Evolutionary conservation across 1,139 yeast genomes (phyloP).

Genomic region (Cylindricascospora bacillispora): DNA sequence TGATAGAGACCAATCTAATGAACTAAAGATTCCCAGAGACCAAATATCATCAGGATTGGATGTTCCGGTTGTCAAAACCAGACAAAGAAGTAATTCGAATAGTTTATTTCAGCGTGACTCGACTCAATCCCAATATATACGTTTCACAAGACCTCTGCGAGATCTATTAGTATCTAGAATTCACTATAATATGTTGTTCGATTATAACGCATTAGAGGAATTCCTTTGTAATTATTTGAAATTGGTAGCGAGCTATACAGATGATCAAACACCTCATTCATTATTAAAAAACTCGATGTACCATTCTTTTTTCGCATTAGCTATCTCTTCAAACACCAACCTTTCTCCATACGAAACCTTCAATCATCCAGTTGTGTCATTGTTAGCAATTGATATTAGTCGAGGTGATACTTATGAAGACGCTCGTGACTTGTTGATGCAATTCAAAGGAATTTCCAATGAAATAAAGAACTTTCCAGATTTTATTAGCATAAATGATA

Average conservation of each 20-base stretch:
- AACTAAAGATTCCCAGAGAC: slow-evolving; percentile 3
- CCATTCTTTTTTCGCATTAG: slow-evolving; percentile 43
- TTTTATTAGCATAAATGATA: slow-evolving; percentile 46
- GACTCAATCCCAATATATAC: slow-evolving; percentile 29
- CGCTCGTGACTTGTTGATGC: slow-evolving; percentile 41
- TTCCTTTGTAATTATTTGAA: slow-evolving; percentile 25
- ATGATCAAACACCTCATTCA: slow-evolving; percentile 12
- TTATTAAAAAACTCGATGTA: slow-evolving; percentile 38
- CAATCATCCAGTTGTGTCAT: slow-evolving; percentile 76
- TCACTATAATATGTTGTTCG: slow-evolving; percentile 20
- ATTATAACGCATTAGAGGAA: slow-evolving; percentile 26
- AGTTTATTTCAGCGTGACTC: slow-evolving; percentile 23
- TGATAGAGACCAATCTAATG: slow-evolving; percentile 25
- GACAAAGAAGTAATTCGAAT: slow-evolving; percentile 18
- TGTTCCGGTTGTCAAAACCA: slow-evolving; percentile 1
- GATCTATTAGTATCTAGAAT: slow-evolving; percentile 23
- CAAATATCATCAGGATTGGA: slow-evolving; percentile 1
- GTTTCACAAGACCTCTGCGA: slow-evolving; percentile 34
- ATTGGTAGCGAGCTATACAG: slow-evolving; percentile 24
- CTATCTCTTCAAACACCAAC: slow-evolving; percentile 44
- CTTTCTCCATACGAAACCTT: slow-evolving; percentile 78
- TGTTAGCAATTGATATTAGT: slow-evolving; percentile 41
- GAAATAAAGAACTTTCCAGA: slow-evolving; percentile 33
- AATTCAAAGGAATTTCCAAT: slow-evolving; percentile 31
- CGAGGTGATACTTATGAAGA: slow-evolving; percentile 30